These are phyloP conservation scores for Hypomontagnella submonticulosa DNA, from an alignment of 495 filamentous ascomycete genomes.

Conservation along the genomic window DNA sequence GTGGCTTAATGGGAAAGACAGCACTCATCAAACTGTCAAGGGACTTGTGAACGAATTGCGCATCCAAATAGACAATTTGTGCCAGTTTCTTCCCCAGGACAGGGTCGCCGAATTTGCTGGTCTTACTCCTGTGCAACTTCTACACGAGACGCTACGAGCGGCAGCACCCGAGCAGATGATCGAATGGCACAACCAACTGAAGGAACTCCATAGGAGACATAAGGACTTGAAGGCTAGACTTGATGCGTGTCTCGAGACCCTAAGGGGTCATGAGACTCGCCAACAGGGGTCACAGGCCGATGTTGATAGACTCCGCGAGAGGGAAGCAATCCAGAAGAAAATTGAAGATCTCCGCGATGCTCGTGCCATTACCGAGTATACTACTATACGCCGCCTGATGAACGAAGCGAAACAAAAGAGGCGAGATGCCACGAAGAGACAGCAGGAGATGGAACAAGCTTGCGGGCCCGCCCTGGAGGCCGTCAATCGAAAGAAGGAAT, in stretches of 20 bases:
- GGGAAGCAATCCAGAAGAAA: conserved; percentile 71
- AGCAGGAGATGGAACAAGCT: conserved; percentile 67
- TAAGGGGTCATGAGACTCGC: conserved; percentile 73
- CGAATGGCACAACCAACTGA: conserved; percentile 79
- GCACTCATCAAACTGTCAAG: conserved; percentile 68
- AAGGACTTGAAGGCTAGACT: conserved; percentile 70
- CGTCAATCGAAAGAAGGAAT: conserved; percentile 72
- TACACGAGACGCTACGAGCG: conserved; percentile 85
- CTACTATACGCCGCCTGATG: conserved; percentile 53
- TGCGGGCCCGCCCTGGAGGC: conserved; percentile 74
- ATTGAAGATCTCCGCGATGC: conserved; percentile 73
- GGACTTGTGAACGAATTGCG: conserved; percentile 72
- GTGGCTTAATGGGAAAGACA: conserved; percentile 71
- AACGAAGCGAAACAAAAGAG: conserved; percentile 59
- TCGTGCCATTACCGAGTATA: conserved; percentile 74
- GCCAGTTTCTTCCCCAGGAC: conserved; percentile 97
- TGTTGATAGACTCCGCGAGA: conserved; percentile 82
- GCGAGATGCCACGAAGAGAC: conserved; percentile 59
- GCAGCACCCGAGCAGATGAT: conserved; percentile 84
- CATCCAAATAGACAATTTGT: conserved; percentile 97
- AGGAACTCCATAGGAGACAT: conserved; percentile 73
- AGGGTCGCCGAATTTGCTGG: conserved; percentile 94
- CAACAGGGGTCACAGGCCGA: conserved; percentile 84
- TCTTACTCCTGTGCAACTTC: conserved; percentile 83
- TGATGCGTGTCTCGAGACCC: conserved; percentile 66